phyloP scores from a whole-genome alignment of 352 stramenopile species.

The Pythium diclinum region DNA sequence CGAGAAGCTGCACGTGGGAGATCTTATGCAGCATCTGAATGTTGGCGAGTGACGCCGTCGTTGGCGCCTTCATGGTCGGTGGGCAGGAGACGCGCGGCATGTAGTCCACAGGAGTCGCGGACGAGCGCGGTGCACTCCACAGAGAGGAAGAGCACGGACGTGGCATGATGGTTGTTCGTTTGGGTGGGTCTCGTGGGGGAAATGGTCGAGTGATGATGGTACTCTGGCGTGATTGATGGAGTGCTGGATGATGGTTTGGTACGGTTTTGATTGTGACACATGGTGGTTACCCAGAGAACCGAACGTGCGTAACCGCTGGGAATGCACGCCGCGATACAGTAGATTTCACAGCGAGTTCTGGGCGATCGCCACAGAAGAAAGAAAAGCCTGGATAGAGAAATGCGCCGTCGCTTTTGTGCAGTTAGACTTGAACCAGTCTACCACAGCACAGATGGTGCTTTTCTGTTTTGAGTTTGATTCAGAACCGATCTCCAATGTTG shows the following conservation, averaged over 20 bases:
- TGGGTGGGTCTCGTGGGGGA: not conserved
- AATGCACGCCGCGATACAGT: not conserved
- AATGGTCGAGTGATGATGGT: slow-evolving; percentile 1
- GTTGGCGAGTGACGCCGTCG: not conserved
- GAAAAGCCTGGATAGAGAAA: not conserved
- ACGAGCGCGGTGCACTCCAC: not conserved
- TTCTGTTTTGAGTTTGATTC: slow-evolving; percentile 6
- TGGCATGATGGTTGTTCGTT: not conserved
- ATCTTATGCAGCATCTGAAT: slow-evolving; percentile 30
- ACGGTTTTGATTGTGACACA: slow-evolving; percentile 6
- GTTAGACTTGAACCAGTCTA: not conserved
- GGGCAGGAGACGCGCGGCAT: not conserved
- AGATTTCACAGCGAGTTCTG: not conserved
- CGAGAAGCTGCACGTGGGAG: slow-evolving; percentile 42
- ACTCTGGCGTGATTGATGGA: not conserved
- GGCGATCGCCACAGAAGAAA: slow-evolving; percentile 2
- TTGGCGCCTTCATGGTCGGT: not conserved
- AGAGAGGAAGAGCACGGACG: not conserved
- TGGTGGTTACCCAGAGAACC: not conserved
- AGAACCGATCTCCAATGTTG: not conserved
- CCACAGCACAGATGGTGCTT: slow-evolving; percentile 1
- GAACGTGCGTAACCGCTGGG: slow-evolving; percentile 2
- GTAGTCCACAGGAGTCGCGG: not conserved
- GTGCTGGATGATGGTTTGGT: not conserved
- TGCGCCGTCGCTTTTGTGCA: not conserved